These are phyloP conservation scores for Casuarina glauca DNA, from an alignment of 306 rosid species.

Conservation along the genomic window DNA sequence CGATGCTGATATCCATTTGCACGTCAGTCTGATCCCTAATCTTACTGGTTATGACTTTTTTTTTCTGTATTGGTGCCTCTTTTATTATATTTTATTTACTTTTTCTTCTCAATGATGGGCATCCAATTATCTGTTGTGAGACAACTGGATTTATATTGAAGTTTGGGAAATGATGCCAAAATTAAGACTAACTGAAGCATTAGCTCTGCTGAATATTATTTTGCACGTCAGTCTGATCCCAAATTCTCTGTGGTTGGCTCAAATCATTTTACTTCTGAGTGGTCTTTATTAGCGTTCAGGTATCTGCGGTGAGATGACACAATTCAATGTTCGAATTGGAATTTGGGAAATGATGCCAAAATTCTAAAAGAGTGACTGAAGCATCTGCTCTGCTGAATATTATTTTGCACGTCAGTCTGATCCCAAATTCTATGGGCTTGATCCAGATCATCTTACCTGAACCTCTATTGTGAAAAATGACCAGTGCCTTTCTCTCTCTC, in stretches of 20 bases:
- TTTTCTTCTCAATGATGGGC: not conserved
- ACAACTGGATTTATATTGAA: not conserved
- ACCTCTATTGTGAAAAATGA: too few relatives aligned
- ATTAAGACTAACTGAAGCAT: not conserved
- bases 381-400: conserved; percentile 25
- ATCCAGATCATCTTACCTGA: not conserved
- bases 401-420: conserved; percentile 43
- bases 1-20: conserved; percentile 26
- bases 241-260: not conserved
- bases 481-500: too few relatives aligned
- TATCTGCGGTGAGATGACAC: not conserved
- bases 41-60: not conserved
- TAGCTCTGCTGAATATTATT: conserved; percentile 23
- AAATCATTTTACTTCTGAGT: not conserved
- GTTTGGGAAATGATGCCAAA: conserved; percentile 14
- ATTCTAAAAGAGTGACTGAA: not conserved
- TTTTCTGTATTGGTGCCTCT: not conserved
- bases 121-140: not conserved
- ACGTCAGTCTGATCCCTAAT: conserved; percentile 33
- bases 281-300: not conserved
- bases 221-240: conserved; percentile 41
- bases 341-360: conserved; percentile 36
- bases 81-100: not conserved
- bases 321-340: not conserved
- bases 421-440: conserved; percentile 3